These are phyloP conservation scores for Syzygium grande DNA, from an alignment of 345 rosid genomes.

Conservation along the genomic window DNA sequence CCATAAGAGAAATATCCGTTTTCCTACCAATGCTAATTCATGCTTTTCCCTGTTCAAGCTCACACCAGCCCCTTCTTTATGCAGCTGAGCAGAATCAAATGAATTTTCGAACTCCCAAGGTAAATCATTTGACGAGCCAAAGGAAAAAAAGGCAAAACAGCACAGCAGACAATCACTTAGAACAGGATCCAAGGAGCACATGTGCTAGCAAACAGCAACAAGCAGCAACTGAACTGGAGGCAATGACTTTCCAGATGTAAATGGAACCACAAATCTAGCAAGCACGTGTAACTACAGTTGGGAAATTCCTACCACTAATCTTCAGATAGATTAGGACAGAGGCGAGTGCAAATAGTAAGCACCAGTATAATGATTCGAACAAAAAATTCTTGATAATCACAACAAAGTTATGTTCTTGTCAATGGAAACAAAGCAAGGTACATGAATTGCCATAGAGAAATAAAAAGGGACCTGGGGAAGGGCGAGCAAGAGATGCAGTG, in stretches of 20 bases:
- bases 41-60: conserved; percentile 64
- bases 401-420: neutral
- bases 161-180: neutral
- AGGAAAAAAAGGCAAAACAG: neutral
- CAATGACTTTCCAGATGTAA: neutral
- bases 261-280: neutral
- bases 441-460: neutral
- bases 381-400: neutral
- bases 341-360: neutral
- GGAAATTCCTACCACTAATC: neutral
- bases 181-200: neutral
- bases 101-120: conserved; percentile 26
- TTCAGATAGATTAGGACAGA: neutral
- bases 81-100: conserved; percentile 25
- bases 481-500: neutral
- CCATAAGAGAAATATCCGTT: conserved; percentile 43
- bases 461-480: neutral
- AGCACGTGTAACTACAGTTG: neutral
- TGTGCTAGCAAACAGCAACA: neutral
- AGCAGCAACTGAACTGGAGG: neutral
- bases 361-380: neutral
- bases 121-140: neutral
- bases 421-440: neutral
- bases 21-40: conserved; percentile 60
- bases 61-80: conserved; percentile 50